Evolutionary conservation across 208 protist genomes (phyloP).

Genomic region (Angomonas ambiguus): DNA sequence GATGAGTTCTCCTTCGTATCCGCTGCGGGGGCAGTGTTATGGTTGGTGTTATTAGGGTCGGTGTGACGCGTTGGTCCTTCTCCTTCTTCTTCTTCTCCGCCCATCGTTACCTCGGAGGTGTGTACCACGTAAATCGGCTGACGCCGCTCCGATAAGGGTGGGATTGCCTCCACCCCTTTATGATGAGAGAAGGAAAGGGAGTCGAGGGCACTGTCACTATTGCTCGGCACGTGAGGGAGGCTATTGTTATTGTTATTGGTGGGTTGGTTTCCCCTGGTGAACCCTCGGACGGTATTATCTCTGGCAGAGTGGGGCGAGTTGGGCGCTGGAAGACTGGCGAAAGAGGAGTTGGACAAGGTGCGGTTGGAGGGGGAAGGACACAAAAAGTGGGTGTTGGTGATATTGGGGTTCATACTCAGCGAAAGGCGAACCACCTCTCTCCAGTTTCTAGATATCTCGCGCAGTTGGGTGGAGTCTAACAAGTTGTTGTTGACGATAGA

Average conservation of each 20-base stretch:
- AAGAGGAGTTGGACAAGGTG: no score
- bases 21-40: no score
- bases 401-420: conserved; percentile 37
- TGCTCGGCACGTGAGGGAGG: not conserved
- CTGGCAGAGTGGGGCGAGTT: no score
- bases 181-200: conserved; percentile 26
- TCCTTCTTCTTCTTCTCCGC: not conserved
- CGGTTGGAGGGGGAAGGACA: conserved; percentile 21
- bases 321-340: no score
- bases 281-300: not conserved
- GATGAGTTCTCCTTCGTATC: not conserved
- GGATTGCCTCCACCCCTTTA: conserved; percentile 23
- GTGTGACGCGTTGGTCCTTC: not conserved
- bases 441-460: conserved; percentile 28
- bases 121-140: conserved; percentile 32
- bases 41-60: not conserved
- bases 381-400: conserved; percentile 43
- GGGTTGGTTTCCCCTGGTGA: not conserved
- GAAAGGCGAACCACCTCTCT: conserved; percentile 45
- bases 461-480: conserved; percentile 25
- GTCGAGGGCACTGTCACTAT: conserved; percentile 10
- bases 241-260: not conserved
- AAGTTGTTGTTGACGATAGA: conserved; percentile 33
- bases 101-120: conserved; percentile 26
- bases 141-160: conserved; percentile 28